These are phyloP conservation scores for Chernovozyma aurita DNA, from an alignment of 1,139 yeast species.

Conservation along the genomic window DNA sequence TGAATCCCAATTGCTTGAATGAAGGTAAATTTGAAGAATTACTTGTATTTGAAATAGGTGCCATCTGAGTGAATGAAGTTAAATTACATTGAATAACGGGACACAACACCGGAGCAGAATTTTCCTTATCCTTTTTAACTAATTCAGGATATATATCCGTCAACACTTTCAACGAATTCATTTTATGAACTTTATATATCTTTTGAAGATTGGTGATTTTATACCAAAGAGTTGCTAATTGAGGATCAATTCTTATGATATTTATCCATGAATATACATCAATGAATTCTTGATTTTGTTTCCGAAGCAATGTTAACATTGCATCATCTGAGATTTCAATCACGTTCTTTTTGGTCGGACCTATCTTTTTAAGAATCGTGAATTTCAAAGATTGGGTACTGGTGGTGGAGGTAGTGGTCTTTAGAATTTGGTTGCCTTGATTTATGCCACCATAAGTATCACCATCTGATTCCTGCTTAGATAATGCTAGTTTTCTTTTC, in stretches of 20 bases:
- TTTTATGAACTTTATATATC: constrained; percentile 36
- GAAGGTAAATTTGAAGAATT: not conserved
- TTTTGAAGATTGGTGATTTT: constrained; percentile 40
- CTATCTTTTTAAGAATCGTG: constrained; percentile 3
- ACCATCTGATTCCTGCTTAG: constrained; percentile 15
- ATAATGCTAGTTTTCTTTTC: constrained; percentile 26
- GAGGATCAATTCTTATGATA: constrained; percentile 38
- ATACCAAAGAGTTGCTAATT: constrained; percentile 38
- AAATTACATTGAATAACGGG: constrained; percentile 43
- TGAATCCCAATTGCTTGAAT: not conserved
- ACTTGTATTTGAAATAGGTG: constrained; percentile 1
- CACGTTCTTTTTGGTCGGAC: constrained; percentile 1
- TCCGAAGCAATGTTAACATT: not conserved
- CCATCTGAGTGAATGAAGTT: constrained; percentile 23
- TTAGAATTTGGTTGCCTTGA: not conserved
- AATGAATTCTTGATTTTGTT: constrained; percentile 6
- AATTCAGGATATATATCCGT: not conserved
- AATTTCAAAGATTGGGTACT: not conserved
- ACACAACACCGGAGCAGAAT: constrained; percentile 16
- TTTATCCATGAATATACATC: constrained; percentile 39
- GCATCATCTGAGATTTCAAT: constrained; percentile 4
- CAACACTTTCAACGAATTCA: constrained; percentile 14
- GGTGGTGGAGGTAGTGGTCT: not conserved
- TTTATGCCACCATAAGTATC: not conserved
- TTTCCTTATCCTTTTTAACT: not conserved